A percentile compares a stretch with the other conserved stretches of the same genome.
Conservation (phyloP, 768 basidiomycete species). For the Agrocybe praecox region DNA sequence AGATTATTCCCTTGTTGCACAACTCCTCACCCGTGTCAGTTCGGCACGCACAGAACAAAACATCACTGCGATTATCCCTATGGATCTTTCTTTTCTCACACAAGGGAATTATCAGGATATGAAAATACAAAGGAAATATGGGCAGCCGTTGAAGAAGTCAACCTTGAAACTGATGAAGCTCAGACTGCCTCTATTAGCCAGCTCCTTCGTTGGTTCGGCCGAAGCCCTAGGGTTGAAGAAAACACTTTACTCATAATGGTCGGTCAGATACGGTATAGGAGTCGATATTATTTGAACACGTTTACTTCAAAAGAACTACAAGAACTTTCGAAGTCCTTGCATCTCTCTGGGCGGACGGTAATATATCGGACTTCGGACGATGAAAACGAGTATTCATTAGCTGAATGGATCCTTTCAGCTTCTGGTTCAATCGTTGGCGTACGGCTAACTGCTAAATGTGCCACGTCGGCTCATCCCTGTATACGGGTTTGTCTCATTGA, state of each 20-base stretch:
- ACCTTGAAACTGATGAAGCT: conserved; percentile 32
- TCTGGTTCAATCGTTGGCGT: conserved; percentile 38
- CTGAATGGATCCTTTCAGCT: conserved; percentile 39
- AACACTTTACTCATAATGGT: conserved; percentile 39
- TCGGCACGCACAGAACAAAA: conserved; percentile 32
- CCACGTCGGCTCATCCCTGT: conserved; percentile 36
- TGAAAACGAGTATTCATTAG: conserved; percentile 37
- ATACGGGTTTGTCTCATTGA: conserved; percentile 39
- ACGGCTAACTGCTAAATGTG: conserved; percentile 34
- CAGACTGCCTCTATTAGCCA: conserved; percentile 31
- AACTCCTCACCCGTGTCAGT: conserved; percentile 35
- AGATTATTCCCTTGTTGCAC: conserved; percentile 38
- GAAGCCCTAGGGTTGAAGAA: conserved; percentile 29
- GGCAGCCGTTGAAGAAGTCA: conserved; percentile 34
- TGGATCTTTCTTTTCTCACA: conserved; percentile 36
- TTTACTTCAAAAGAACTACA: conserved; percentile 37
- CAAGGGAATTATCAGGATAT: conserved; percentile 31
- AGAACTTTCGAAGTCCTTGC: conserved; percentile 31
- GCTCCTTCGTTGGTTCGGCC: conserved; percentile 36
- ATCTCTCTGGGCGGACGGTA: conserved; percentile 32
- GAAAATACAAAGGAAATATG: conserved; percentile 35
- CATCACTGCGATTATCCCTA: conserved; percentile 47
- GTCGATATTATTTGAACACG: conserved; percentile 38
- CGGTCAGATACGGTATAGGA: conserved; percentile 31
- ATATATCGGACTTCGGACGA: conserved; percentile 36